Evolutionary conservation across 1,284 basidiomycete genomes (phyloP).

Genomic region (Moniliophthora roreri): DNA sequence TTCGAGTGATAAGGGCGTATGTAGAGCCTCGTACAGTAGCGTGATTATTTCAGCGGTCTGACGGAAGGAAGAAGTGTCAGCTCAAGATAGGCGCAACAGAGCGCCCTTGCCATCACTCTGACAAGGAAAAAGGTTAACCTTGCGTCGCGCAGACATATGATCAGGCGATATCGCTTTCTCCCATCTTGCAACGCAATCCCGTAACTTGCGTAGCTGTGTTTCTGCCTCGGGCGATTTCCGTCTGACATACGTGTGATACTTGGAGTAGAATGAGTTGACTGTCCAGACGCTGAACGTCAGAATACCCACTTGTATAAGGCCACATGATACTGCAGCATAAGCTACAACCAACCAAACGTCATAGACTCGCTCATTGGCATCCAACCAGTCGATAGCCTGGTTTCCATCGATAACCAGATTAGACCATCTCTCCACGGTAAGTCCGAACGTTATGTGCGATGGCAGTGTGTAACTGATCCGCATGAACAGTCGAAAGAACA

Average conservation of each 20-base stretch:
- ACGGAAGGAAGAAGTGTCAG: slow-evolving; percentile 17
- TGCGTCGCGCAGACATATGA: slow-evolving; percentile 89
- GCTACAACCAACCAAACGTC: slow-evolving; percentile 86
- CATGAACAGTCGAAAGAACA: slow-evolving; percentile 95
- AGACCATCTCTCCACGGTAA: slow-evolving; percentile 82
- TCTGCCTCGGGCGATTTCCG: slow-evolving; percentile 76
- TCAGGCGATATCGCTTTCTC: slow-evolving; percentile 78
- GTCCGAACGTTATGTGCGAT: slow-evolving; percentile 79
- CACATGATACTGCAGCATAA: slow-evolving; percentile 89
- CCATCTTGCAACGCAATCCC: slow-evolving; percentile 84
- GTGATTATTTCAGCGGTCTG: slow-evolving; percentile 93
- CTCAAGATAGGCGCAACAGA: too few species aligned
- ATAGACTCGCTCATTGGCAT: slow-evolving; percentile 76
- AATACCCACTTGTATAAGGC: slow-evolving; percentile 80
- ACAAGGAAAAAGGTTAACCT: slow-evolving; percentile 46
- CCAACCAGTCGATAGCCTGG: slow-evolving; percentile 88
- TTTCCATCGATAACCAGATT: slow-evolving; percentile 71
- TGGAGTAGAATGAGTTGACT: slow-evolving; percentile 17
- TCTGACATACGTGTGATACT: slow-evolving; percentile 94
- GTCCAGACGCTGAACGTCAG: slow-evolving; percentile 5
- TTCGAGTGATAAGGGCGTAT: slow-evolving; percentile 59
- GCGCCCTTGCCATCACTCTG: too few species aligned
- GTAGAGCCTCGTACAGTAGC: slow-evolving; percentile 88
- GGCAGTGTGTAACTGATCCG: slow-evolving; percentile 88
- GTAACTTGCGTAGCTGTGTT: slow-evolving; percentile 72